phyloP scores from a whole-genome alignment of 345 rosid species.

The Arabidopsis suecica region DNA sequence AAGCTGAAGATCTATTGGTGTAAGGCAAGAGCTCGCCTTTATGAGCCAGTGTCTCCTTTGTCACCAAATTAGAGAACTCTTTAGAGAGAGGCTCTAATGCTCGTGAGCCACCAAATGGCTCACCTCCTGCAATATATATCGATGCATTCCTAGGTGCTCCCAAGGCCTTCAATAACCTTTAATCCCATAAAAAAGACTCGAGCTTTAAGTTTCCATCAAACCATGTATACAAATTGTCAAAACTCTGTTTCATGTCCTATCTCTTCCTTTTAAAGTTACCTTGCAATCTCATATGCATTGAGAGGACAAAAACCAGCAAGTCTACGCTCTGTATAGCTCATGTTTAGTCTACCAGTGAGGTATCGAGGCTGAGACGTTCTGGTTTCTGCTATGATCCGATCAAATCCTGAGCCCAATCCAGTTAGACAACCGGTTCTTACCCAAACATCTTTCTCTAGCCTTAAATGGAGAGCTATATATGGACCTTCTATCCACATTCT shows the following conservation, averaged over 20 bases:
- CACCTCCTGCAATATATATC: conserved; percentile 71
- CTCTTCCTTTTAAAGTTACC: conserved; percentile 44
- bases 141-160: conserved; percentile 66
- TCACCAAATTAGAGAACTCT: conserved; percentile 60
- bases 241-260: background rate
- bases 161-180: conserved; percentile 70
- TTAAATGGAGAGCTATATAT: conserved; percentile 68
- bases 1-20: conserved; percentile 60
- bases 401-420: conserved; percentile 63
- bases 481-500: conserved; percentile 92
- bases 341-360: conserved; percentile 62
- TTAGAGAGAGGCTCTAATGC: conserved; percentile 64
- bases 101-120: conserved; percentile 69
- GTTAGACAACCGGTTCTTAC: conserved; percentile 78
- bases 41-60: conserved; percentile 61
- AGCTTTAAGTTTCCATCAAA: conserved; percentile 6
- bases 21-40: conserved; percentile 66
- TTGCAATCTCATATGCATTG: conserved; percentile 64
- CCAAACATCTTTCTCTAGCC: conserved; percentile 84
- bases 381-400: conserved; percentile 49
- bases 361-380: conserved; percentile 53
- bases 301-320: conserved; percentile 77
- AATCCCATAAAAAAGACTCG: background rate
- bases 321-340: conserved; percentile 57
- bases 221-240: background rate